phyloP scores from a whole-genome alignment of 2,329 filamentous ascomycete species.

The Fusarium tuaranense region DNA sequence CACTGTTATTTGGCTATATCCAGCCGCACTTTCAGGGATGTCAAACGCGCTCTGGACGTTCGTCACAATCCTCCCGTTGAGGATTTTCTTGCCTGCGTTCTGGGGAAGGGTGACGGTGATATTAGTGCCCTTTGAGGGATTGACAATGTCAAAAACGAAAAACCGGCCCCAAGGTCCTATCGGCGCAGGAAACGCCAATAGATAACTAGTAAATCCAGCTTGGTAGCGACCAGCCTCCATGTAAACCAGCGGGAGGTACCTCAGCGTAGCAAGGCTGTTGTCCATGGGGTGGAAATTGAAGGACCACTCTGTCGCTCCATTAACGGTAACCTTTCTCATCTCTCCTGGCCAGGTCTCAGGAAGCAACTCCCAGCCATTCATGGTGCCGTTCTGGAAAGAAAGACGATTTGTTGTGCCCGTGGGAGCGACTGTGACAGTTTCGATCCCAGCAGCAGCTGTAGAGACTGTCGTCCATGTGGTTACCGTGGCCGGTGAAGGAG shows the following conservation, averaged over 20 bases:
- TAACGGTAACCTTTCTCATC: not conserved
- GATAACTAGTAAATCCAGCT: not conserved
- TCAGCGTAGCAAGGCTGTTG: constrained; percentile 4
- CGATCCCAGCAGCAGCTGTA: constrained; percentile 12
- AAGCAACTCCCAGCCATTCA: constrained; percentile 11
- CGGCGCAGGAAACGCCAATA: not conserved
- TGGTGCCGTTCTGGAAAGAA: constrained; percentile 13
- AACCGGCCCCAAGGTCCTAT: not conserved
- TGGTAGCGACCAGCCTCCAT: constrained; percentile 16
- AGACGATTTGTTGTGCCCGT: constrained; percentile 10
- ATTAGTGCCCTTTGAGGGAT: constrained; percentile 13
- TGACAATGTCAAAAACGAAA: constrained; percentile 11
- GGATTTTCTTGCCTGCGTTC: not conserved
- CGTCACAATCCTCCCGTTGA: not conserved
- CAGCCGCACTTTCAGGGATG: constrained; percentile 1
- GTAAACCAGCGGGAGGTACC: constrained; percentile 4
- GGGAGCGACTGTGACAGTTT: constrained; percentile 19
- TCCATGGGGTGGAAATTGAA: not conserved
- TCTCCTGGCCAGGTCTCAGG: constrained; percentile 12
- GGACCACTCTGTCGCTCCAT: not conserved
- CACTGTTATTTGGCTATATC: constrained; percentile 15
- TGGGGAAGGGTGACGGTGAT: constrained; percentile 3
- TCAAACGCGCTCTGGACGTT: not conserved
- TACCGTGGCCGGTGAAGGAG: constrained; percentile 4
- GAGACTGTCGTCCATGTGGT: constrained; percentile 21